Percentiles rank a stretch among this genome's conserved stretches.
Conservation (phyloP, 106 monocot genomes). For the Chionographis japonica region DNA sequence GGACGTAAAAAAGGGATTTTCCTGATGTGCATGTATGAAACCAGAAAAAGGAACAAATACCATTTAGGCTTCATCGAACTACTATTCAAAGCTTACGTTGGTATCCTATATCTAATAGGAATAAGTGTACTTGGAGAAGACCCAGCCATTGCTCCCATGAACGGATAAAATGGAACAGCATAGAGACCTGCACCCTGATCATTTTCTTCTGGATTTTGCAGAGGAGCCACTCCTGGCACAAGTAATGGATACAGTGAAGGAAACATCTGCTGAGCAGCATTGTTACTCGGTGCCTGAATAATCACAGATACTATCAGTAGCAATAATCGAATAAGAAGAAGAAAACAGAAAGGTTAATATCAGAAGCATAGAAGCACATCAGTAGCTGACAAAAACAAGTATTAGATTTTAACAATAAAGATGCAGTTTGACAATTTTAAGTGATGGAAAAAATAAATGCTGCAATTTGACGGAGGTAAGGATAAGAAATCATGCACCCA, state of each 20-base stretch:
- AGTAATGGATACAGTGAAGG: constrained; percentile 6
- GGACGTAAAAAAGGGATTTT: neutral
- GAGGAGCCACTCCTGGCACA: constrained; percentile 10
- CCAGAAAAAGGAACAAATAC: neutral
- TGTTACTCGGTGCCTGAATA: constrained; percentile 7
- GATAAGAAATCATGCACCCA: too few relatives aligned
- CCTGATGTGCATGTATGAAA: neutral
- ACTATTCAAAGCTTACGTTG: constrained; percentile 24
- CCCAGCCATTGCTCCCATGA: constrained; percentile 18
- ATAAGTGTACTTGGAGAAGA: constrained; percentile 23
- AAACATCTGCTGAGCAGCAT: constrained; percentile 2
- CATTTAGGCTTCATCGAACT: neutral
- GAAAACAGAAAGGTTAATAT: neutral
- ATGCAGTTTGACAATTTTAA: neutral
- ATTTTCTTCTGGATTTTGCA: constrained; percentile 15
- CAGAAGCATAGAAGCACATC: too few relatives aligned
- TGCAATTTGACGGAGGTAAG: too few relatives aligned
- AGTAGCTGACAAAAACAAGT: too few relatives aligned
- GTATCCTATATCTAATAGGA: constrained; percentile 36
- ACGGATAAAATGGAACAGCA: constrained; percentile 38
- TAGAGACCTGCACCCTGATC: constrained; percentile 46
- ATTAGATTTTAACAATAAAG: neutral
- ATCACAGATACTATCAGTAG: neutral
- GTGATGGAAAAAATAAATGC: neutral
- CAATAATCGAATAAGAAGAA: neutral